phyloP scores from a whole-genome alignment of 2,329 filamentous ascomycete species.

The Curvularia sp. region DNA sequence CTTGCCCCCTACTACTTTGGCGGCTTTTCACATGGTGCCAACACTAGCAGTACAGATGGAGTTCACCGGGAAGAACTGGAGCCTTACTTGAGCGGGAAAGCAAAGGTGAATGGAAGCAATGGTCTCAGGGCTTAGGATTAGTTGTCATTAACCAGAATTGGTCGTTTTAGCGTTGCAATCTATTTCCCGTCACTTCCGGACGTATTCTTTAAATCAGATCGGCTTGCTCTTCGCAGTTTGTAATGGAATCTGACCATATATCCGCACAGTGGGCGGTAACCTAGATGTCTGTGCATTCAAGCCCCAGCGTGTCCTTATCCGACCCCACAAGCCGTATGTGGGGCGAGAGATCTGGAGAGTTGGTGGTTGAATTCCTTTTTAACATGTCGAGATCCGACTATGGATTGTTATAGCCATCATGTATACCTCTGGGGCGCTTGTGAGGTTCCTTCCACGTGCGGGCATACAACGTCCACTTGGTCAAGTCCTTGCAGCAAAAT shows the following conservation, averaged over 20 bases:
- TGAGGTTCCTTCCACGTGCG: slow-evolving; percentile 11
- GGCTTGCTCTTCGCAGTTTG: background rate
- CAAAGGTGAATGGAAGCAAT: slow-evolving; percentile 14
- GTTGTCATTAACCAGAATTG: background rate
- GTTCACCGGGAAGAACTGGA: slow-evolving; percentile 41
- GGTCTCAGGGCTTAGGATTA: background rate
- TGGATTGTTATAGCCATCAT: slow-evolving; percentile 22
- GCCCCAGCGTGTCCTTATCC: background rate
- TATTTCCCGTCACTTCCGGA: background rate
- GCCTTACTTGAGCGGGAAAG: slow-evolving; percentile 28
- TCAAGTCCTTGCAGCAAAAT: slow-evolving; percentile 11
- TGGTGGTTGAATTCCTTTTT: slow-evolving; percentile 6
- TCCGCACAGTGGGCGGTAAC: background rate
- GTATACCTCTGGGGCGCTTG: slow-evolving; percentile 20
- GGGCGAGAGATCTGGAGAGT: background rate
- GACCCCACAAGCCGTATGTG: slow-evolving; percentile 14
- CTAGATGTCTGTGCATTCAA: background rate
- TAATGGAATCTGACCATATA: background rate
- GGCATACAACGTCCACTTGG: slow-evolving; percentile 3
- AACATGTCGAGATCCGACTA: slow-evolving; percentile 14
- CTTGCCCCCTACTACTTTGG: slow-evolving; percentile 48
- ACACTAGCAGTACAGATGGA: slow-evolving; percentile 37
- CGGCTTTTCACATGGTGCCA: slow-evolving; percentile 44
- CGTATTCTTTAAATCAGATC: background rate
- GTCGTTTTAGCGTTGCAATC: background rate